Base-by-base conservation (phyloP, 2,329 filamentous ascomycete genomes). In the Colletotrichum echinochloae region DNA sequence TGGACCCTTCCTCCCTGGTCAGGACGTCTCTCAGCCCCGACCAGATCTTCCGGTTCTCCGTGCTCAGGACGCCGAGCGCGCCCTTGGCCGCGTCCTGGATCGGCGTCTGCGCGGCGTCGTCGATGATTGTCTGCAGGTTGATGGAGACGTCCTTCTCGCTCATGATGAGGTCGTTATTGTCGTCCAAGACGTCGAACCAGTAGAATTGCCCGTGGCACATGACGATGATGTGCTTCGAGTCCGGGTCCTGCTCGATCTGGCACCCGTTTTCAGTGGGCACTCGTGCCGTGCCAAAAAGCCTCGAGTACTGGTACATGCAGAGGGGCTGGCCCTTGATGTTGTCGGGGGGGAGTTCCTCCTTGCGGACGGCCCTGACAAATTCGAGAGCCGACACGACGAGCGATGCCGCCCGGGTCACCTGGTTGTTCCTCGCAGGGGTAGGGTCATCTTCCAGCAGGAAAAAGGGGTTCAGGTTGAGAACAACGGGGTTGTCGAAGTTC, bases 291-390 rank as follows among this genome's bases (percentile, higher is more conserved):
- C 96, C 96, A 77, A 99, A 99, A 35, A 99, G 85, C 23, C 95
- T 89, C 0, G 95, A 97, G 82, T 97, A 98, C 80, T 99, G 96
- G 80, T 98, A 97, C 96, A 99, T 99, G 86, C 94, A 96, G 23
- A 99, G 86, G 0, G 96, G 94, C 28, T 90, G 91, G 26, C 94
- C 94, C 75, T 91, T 92, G 72, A 98, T 82, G 1, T 87, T 94
- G 81, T 99, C 96, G 0, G 96, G 95, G 1, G 94, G 92, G 11
- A 99, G 86, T 78, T 99, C 96, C 80, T 98, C 96, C 75, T 92
- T 94, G 44, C 95, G 89, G 2, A 99, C 94, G 2, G 96, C 96
- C 71, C 96, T 89, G 33, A 98, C 95, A 76, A 99, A 98, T 57
- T 94, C 93, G 39, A 98, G 84, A 5, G 96, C 91, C 3, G 96